Percentiles rank a stretch among this genome's conserved stretches.
Conservation (phyloP, 371 early-diverging fungal genomes). For the Fennellomyces sp. region DNA sequence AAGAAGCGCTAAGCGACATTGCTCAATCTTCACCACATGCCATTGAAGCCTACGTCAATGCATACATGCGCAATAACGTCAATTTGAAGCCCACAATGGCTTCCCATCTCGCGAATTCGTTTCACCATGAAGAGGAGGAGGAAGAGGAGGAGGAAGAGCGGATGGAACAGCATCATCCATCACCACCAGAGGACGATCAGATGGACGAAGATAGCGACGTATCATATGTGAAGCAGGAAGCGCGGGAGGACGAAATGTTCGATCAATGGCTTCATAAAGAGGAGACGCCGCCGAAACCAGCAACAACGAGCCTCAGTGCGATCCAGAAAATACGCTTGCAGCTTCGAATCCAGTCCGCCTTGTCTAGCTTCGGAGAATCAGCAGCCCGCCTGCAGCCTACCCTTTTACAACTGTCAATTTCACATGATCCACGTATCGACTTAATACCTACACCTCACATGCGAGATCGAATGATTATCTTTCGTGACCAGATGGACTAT, state of each 20-base stretch:
- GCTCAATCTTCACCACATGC: slow-evolving; percentile 22
- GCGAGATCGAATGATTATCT: slow-evolving; percentile 56
- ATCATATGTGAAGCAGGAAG: neutral
- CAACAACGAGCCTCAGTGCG: neutral
- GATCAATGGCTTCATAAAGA: slow-evolving; percentile 1
- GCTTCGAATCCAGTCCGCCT: neutral
- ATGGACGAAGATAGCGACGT: neutral
- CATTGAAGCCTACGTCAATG: slow-evolving; percentile 27
- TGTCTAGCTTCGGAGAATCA: slow-evolving; percentile 13
- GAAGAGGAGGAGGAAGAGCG: slow-evolving; percentile 13
- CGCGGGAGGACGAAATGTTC: neutral
- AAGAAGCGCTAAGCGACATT: slow-evolving; percentile 22
- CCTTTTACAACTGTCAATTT: slow-evolving; percentile 28
- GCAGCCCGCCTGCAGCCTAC: slow-evolving; percentile 19
- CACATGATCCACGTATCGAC: slow-evolving; percentile 56
- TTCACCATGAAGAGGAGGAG: neutral
- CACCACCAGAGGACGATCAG: neutral
- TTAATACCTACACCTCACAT: slow-evolving; percentile 50
- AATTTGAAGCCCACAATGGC: slow-evolving; percentile 17
- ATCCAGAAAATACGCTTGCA: neutral
- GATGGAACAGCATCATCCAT: neutral
- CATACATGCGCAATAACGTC: slow-evolving; percentile 21
- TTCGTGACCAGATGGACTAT: slow-evolving; percentile 44
- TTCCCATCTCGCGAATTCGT: slow-evolving; percentile 11
- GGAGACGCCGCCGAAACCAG: neutral